These are phyloP conservation scores for Fusarium sp. DNA, from an alignment of 2,329 filamentous ascomycete species.

Conservation along the genomic window DNA sequence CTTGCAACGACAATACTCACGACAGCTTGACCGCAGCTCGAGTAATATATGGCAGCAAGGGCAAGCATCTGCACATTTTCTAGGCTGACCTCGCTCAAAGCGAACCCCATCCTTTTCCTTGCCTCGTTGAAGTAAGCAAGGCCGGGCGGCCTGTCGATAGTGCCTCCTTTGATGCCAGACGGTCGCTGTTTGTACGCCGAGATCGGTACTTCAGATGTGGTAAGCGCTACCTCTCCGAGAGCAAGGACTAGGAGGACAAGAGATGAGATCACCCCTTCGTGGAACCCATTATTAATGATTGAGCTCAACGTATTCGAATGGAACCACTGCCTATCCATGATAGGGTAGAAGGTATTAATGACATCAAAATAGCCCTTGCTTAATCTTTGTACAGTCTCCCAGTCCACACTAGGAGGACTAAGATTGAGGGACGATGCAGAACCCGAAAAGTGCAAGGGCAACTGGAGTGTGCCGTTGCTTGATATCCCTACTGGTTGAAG, in stretches of 20 bases:
- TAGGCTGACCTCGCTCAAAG: constrained; percentile 65
- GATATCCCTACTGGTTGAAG: constrained; percentile 38
- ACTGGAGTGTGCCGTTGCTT: constrained; percentile 35
- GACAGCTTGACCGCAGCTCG: constrained; percentile 63
- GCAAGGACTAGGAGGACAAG: constrained; percentile 69
- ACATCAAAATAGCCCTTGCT: constrained; percentile 69
- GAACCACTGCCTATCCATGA: constrained; percentile 69
- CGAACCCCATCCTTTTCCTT: constrained; percentile 69
- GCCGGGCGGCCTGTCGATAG: constrained; percentile 64
- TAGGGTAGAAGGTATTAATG: constrained; percentile 69
- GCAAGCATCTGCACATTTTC: constrained; percentile 71
- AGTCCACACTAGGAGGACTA: constrained; percentile 52
- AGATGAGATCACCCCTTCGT: constrained; percentile 62
- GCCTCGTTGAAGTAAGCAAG: constrained; percentile 72
- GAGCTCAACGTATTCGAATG: constrained; percentile 59
- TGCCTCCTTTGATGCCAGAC: constrained; percentile 67
- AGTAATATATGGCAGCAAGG: constrained; percentile 67
- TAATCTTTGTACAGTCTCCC: constrained; percentile 63
- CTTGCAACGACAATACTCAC: constrained; percentile 52
- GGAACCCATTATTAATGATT: constrained; percentile 59
- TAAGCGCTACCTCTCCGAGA: constrained; percentile 68
- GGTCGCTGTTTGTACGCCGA: constrained; percentile 57
- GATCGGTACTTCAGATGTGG: constrained; percentile 62
- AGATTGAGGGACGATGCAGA: constrained; percentile 30
- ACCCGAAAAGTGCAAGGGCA: constrained; percentile 39